Evolutionary conservation across 441 rosid genomes (phyloP).

Genomic region (Isatis lusitanica): DNA sequence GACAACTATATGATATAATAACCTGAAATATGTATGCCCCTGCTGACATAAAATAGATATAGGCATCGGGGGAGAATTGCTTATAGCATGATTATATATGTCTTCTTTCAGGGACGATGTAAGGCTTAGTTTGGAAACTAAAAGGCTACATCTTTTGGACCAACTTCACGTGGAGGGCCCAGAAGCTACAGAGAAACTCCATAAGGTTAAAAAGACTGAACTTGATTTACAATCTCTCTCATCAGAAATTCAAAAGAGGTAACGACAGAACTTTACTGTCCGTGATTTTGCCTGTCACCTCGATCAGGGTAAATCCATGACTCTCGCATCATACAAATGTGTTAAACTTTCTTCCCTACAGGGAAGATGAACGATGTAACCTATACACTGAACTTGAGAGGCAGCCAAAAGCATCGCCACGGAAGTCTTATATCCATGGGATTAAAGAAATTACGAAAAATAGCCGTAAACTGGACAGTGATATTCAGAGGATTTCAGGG

Average conservation of each 20-base stretch:
- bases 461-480: slow-evolving; percentile 77
- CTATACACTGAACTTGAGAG: slow-evolving; percentile 51
- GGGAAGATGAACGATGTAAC: slow-evolving; percentile 60
- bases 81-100: not conserved
- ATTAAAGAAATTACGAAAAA: slow-evolving; percentile 84
- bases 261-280: slow-evolving; percentile 15
- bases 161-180: slow-evolving; percentile 52
- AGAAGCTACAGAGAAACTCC: slow-evolving; percentile 55
- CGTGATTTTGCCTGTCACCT: slow-evolving; percentile 11
- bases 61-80: not conserved
- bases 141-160: slow-evolving; percentile 59
- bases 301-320: not conserved
- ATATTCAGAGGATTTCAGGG: slow-evolving; percentile 65
- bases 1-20: slow-evolving; percentile 6
- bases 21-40: not conserved
- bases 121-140: slow-evolving; percentile 53
- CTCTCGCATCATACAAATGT: slow-evolving; percentile 5
- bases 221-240: slow-evolving; percentile 48
- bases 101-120: slow-evolving; percentile 52
- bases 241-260: slow-evolving; percentile 62
- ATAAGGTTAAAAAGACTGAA: slow-evolving; percentile 55
- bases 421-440: slow-evolving; percentile 63
- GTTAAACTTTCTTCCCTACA: slow-evolving; percentile 26
- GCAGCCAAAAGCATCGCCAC: slow-evolving; percentile 53
- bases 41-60: not conserved